A percentile compares a stretch with the other conserved stretches of the same genome.
Evolutionary conservation across 805 yeast species (phyloP).

Genomic region (Candida maris): DNA sequence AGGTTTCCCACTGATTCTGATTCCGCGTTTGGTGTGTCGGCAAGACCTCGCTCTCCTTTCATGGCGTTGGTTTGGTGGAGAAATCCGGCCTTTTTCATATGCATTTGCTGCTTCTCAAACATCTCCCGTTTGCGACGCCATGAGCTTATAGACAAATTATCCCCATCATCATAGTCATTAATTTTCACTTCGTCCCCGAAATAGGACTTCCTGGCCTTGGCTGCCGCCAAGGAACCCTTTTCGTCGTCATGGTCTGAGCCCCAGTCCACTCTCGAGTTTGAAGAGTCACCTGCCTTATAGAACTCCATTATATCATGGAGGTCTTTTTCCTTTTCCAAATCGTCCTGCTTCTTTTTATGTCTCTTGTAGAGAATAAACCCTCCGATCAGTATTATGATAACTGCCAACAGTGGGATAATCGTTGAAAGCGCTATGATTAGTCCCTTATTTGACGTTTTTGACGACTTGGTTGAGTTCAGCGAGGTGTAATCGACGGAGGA

Average conservation of each 20-base stretch:
- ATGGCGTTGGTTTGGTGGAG: constrained; percentile 5
- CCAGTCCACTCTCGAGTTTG: constrained; percentile 21
- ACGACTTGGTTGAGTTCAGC: constrained; percentile 10
- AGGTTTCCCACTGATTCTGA: constrained; percentile 10
- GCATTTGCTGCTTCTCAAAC: constrained; percentile 30
- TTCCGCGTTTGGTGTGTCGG: constrained; percentile 1
- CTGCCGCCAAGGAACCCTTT: neutral
- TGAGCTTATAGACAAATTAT: constrained; percentile 46
- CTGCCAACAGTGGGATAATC: constrained; percentile 38
- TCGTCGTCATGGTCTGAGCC: constrained; percentile 7
- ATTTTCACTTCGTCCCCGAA: constrained; percentile 24
- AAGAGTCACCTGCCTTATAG: constrained; percentile 26
- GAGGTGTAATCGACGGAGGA: constrained; percentile 30
- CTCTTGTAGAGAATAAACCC: constrained; percentile 27
- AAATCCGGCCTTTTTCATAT: constrained; percentile 5
- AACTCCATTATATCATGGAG: constrained; percentile 31
- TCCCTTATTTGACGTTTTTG: constrained; percentile 19
- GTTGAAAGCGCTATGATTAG: constrained; percentile 45
- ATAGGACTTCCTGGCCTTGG: constrained; percentile 8
- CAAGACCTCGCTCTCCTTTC: too few species aligned
- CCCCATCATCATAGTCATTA: constrained; percentile 35
- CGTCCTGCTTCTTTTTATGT: constrained; percentile 25
- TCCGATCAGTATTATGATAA: constrained; percentile 33
- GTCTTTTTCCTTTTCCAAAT: constrained; percentile 27
- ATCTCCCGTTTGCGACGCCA: constrained; percentile 51